Percentiles rank a stretch among this genome's conserved stretches.
These are phyloP conservation scores for Davidsoniella eucalypti DNA, from an alignment of 2,329 filamentous ascomycete species.

Conservation along the genomic window DNA sequence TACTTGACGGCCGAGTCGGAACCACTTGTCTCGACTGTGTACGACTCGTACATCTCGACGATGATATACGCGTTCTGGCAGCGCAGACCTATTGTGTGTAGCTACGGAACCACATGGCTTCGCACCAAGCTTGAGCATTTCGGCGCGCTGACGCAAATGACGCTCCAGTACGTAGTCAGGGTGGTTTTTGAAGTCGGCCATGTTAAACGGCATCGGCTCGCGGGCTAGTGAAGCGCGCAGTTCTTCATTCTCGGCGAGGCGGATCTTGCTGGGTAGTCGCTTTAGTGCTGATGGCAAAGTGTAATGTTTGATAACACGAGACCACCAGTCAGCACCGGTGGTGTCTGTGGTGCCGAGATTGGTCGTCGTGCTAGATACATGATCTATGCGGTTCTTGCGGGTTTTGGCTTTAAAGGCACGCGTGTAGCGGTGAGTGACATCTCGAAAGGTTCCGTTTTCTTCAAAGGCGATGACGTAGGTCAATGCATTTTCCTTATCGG, in stretches of 20 bases:
- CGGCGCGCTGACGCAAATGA: slow-evolving; percentile 58
- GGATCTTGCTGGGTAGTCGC: slow-evolving; percentile 40
- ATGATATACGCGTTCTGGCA: slow-evolving; percentile 65
- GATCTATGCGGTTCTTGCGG: slow-evolving; percentile 61
- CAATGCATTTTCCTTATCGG: slow-evolving; percentile 60
- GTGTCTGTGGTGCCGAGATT: slow-evolving; percentile 19
- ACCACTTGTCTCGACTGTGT: slow-evolving; percentile 77
- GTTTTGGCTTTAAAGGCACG: slow-evolving; percentile 88
- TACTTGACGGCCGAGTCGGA: slow-evolving; percentile 67
- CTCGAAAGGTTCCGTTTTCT: slow-evolving; percentile 57
- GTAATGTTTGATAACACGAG: slow-evolving; percentile 32
- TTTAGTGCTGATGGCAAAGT: slow-evolving; percentile 20
- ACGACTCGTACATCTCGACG: slow-evolving; percentile 65
- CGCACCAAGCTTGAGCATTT: slow-evolving; percentile 58
- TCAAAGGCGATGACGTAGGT: slow-evolving; percentile 78
- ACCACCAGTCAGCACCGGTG: slow-evolving; percentile 32
- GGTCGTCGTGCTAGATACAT: neutral
- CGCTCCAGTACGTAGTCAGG: slow-evolving; percentile 70
- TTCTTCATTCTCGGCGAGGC: slow-evolving; percentile 71
- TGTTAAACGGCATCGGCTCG: slow-evolving; percentile 74
- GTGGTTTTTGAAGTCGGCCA: slow-evolving; percentile 77
- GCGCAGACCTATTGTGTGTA: slow-evolving; percentile 38
- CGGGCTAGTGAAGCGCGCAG: slow-evolving; percentile 52
- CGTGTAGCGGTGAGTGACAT: slow-evolving; percentile 76
- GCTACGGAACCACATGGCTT: slow-evolving; percentile 63